Conservation (phyloP, 805 yeast genomes). For the Spathaspora boniae region DNA sequence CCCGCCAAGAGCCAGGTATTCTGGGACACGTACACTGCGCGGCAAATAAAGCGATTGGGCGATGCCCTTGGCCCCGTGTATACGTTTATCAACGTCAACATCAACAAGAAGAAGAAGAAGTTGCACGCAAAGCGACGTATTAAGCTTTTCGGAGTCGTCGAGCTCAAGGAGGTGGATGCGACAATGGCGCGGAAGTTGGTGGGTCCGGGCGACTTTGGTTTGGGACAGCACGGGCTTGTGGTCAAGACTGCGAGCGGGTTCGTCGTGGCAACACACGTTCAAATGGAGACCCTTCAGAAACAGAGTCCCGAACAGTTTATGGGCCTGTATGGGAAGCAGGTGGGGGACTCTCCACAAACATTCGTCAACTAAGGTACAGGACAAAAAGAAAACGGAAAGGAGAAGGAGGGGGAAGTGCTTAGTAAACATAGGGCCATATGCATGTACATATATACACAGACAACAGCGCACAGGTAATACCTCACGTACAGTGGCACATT, state of each 20-base stretch:
- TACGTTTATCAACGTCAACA: slow-evolving; percentile 38
- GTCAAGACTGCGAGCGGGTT: slow-evolving; percentile 45
- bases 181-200: slow-evolving; percentile 6
- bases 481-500: too few species aligned
- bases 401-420: too few species aligned
- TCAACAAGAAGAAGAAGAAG: slow-evolving; percentile 28
- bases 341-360: slow-evolving; percentile 28
- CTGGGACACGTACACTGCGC: slow-evolving; percentile 43
- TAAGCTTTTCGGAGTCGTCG: slow-evolving; percentile 39
- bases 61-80: slow-evolving; percentile 57
- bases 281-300: slow-evolving; percentile 51
- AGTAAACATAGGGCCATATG: background rate
- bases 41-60: slow-evolving; percentile 36
- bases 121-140: slow-evolving; percentile 41
- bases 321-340: slow-evolving; percentile 42
- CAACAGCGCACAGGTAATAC: slow-evolving; percentile 1
- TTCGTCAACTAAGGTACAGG: slow-evolving; percentile 3
- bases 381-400: too few species aligned
- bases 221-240: slow-evolving; percentile 21
- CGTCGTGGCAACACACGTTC: slow-evolving; percentile 36
- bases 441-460: background rate
- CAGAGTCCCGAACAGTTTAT: slow-evolving; percentile 48
- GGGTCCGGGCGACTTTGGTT: slow-evolving; percentile 21
- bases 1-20: slow-evolving; percentile 39
- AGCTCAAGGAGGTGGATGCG: background rate